Evolutionary conservation across 495 filamentous ascomycete species (phyloP).

Genomic region (Lindgomyces ingoldianus): DNA sequence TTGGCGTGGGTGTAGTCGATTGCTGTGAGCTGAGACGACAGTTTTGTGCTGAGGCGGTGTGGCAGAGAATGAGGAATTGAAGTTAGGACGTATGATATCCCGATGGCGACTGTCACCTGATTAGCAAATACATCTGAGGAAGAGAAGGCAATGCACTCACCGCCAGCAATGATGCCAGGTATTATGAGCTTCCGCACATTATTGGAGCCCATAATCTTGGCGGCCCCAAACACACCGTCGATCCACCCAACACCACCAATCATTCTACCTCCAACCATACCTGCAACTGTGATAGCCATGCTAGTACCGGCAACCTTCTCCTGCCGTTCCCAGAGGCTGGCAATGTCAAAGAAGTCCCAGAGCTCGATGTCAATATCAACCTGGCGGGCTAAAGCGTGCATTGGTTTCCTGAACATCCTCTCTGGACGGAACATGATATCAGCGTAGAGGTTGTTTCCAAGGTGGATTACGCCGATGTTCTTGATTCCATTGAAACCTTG

Average conservation of each 20-base stretch:
- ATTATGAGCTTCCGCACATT: slow-evolving; percentile 80
- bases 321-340: slow-evolving; percentile 78
- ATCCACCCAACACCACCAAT: slow-evolving; percentile 85
- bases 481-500: slow-evolving; percentile 85
- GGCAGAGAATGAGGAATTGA: slow-evolving; percentile 88
- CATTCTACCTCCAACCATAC: slow-evolving; percentile 75
- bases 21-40: slow-evolving; percentile 69
- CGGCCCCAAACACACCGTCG: slow-evolving; percentile 78
- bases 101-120: slow-evolving; percentile 60
- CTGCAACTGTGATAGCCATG: slow-evolving; percentile 91
- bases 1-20: slow-evolving; percentile 94
- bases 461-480: slow-evolving; percentile 80
- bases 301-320: slow-evolving; percentile 92
- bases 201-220: slow-evolving; percentile 77
- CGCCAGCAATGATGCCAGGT: slow-evolving; percentile 73
- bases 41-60: slow-evolving; percentile 80
- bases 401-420: slow-evolving; percentile 84
- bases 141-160: slow-evolving; percentile 55
- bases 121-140: slow-evolving; percentile 41
- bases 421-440: slow-evolving; percentile 84
- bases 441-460: slow-evolving; percentile 74
- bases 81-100: slow-evolving; percentile 74
- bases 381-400: slow-evolving; percentile 76
- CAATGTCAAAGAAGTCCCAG: slow-evolving; percentile 89
- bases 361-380: slow-evolving; percentile 85